Percentiles rank a stretch among this genome's conserved stretches.
phyloP scores from a whole-genome alignment of 805 yeast genomes.

The Kregervanrija delftensis region DNA sequence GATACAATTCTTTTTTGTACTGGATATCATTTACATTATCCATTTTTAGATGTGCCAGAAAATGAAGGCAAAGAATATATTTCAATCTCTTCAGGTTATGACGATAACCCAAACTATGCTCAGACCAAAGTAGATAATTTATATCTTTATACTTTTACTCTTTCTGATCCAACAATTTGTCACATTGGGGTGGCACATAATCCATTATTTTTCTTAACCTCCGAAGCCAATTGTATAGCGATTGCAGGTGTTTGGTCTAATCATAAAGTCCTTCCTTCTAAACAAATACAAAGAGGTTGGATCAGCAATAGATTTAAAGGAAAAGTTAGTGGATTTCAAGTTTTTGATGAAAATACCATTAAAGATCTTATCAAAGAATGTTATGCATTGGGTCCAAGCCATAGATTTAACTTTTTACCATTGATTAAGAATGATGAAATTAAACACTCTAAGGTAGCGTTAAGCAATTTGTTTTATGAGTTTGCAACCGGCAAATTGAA shows the following conservation, averaged over 20 bases:
- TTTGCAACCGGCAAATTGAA: slow-evolving; percentile 6
- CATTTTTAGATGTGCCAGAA: slow-evolving; percentile 28
- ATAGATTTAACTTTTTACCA: slow-evolving; percentile 7
- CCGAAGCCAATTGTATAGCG: slow-evolving; percentile 45
- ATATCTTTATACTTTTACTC: slow-evolving; percentile 28
- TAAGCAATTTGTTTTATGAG: slow-evolving; percentile 9
- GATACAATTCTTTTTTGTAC: slow-evolving; percentile 42
- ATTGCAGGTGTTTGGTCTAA: slow-evolving; percentile 51
- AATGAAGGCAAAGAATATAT: slow-evolving; percentile 13
- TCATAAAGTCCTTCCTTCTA: slow-evolving; percentile 32
- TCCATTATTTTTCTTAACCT: slow-evolving; percentile 39
- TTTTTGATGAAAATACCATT: slow-evolving; percentile 10
- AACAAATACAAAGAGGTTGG: slow-evolving; percentile 14
- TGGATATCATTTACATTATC: slow-evolving; percentile 41
- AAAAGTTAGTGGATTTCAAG: slow-evolving; percentile 12
- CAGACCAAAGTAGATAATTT: slow-evolving; percentile 18
- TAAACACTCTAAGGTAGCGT: slow-evolving; percentile 4
- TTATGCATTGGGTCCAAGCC: slow-evolving; percentile 8
- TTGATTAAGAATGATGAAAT: slow-evolving; percentile 3
- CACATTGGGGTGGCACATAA: slow-evolving; percentile 34
- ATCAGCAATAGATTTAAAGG: slow-evolving; percentile 9
- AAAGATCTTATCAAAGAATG: slow-evolving; percentile 6
- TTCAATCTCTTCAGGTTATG: slow-evolving; percentile 30
- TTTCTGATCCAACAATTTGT: slow-evolving; percentile 36
- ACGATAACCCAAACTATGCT: slow-evolving; percentile 10